phyloP scores from a whole-genome alignment of 2,329 filamentous ascomycete species.

The Dactylonectria macrodidyma region DNA sequence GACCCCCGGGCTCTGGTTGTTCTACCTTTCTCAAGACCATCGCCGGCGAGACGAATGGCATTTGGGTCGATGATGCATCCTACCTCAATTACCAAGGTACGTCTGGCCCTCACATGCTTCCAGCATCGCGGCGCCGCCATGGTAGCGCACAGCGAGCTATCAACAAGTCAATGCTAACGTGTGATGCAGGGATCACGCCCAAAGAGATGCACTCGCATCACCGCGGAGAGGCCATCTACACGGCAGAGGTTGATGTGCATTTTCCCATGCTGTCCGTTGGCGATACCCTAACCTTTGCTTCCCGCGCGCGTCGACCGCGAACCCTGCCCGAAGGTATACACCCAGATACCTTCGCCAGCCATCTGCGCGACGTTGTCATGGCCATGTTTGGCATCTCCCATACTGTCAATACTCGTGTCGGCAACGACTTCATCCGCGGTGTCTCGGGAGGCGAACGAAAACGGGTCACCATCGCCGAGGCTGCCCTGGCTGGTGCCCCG shows the following conservation, averaged over 20 bases:
- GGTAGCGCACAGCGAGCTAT: neutral
- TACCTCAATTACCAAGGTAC: conserved; percentile 84
- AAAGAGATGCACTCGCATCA: too few relatives aligned
- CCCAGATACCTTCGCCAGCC: conserved; percentile 67
- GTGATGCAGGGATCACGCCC: conserved; percentile 22
- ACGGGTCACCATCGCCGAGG: conserved; percentile 56
- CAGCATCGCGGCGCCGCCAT: neutral
- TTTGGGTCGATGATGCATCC: conserved; percentile 76
- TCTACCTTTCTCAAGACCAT: conserved; percentile 87
- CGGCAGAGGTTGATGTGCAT: too few relatives aligned
- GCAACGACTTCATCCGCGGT: conserved; percentile 76
- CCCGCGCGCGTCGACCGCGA: conserved; percentile 76
- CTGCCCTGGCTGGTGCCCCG: conserved; percentile 53
- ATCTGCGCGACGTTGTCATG: conserved; percentile 78
- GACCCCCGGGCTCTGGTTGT: conserved; percentile 67
- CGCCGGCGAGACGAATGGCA: conserved; percentile 83
- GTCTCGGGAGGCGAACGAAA: conserved; percentile 68
- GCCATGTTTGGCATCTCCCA: conserved; percentile 79
- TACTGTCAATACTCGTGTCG: conserved; percentile 78
- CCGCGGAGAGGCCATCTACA: too few relatives aligned
- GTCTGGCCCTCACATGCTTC: conserved; percentile 13
- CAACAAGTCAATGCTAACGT: neutral
- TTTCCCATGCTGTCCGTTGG: conserved; percentile 84
- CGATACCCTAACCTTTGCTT: conserved; percentile 85
- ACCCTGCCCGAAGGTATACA: conserved; percentile 70